Base-by-base conservation (phyloP, 495 filamentous ascomycete genomes). In the Neurospora sp. region DNA sequence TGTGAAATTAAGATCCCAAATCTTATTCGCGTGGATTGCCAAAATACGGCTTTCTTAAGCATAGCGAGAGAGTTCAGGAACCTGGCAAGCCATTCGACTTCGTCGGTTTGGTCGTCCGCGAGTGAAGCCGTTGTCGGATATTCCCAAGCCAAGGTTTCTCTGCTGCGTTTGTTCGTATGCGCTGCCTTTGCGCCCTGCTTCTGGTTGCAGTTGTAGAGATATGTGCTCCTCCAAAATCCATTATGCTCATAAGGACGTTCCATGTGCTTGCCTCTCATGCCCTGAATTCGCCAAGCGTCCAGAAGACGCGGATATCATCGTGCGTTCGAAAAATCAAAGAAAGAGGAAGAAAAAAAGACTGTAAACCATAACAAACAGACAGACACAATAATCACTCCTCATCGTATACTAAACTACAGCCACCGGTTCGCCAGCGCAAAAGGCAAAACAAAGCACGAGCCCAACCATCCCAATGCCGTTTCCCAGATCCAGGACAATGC, bases 401-500 rank as follows among this genome's bases (percentile, higher is more conserved):
- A 35, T 65, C 53, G 53, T 65, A 65, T 27, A 65, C 53, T 65
- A 65, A 65, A 65, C 53, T 65, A 65, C 53, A 65, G 16, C 53
- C 53, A 65, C 53, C 53, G 27, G 53, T 65, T 65, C 53, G 53
- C 53, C 53, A 65, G 27, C 53, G 53, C 53, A 65, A 35, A 65
- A 65, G 53, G 27, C 27, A 65, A 37, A 65, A 65, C 31, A 65
- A 65, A 65, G 53, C 53, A 65, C 53, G 27, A 65, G 53, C 53
- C 53, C 53, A 37, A 35, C 27, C 53, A 31, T 65, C 75, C 73
- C 71, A 72, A 80, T 80, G 78, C 78, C 78, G 12, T 73, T 74
- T 71, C 76, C 75, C 76, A 41, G 71, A 76, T 73, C 80, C 77
- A 76, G 78, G 76, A 79, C 73, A 69, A 79, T 79, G 80, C 80